These are phyloP conservation scores for Lactuca sativa DNA, from an alignment of 129 eudicot genomes.

Conservation along the genomic window DNA sequence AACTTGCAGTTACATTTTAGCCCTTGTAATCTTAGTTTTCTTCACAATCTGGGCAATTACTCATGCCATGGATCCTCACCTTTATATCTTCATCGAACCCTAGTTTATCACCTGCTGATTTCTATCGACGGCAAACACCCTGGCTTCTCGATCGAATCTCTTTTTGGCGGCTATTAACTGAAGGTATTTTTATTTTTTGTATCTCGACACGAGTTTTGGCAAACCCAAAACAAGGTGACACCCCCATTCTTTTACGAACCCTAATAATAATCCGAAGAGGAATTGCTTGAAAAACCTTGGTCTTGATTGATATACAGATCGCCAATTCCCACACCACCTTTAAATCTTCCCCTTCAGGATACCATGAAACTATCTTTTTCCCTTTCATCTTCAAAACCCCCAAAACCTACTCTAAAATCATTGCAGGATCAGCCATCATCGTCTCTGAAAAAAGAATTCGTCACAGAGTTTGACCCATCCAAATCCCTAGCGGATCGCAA, in stretches of 20 bases:
- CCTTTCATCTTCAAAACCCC: constrained; percentile 45
- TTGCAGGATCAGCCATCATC: constrained; percentile 15
- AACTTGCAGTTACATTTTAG: too few relatives aligned
- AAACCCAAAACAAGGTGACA: background rate
- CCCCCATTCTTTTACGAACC: background rate
- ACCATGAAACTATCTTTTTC: constrained; percentile 59
- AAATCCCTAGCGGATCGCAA: constrained; percentile 31
- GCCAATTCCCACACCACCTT: background rate
- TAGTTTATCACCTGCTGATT: too few relatives aligned
- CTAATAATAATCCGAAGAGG: background rate
- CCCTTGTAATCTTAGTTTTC: too few relatives aligned
- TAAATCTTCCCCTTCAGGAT: background rate
- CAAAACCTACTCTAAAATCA: constrained; percentile 38
- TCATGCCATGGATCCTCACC: too few relatives aligned
- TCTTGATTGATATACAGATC: background rate
- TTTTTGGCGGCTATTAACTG: too few relatives aligned
- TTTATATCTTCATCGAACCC: too few relatives aligned
- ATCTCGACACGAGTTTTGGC: too few relatives aligned
- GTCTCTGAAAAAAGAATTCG: constrained; percentile 32
- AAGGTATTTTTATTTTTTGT: too few relatives aligned
- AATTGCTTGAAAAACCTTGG: background rate
- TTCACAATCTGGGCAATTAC: too few relatives aligned
- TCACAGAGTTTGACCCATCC: constrained; percentile 64
- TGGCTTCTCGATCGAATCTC: too few relatives aligned
- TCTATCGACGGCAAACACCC: too few relatives aligned